Conservation (phyloP, 2,329 filamentous ascomycete genomes). For the Fusarium armeniacum region DNA sequence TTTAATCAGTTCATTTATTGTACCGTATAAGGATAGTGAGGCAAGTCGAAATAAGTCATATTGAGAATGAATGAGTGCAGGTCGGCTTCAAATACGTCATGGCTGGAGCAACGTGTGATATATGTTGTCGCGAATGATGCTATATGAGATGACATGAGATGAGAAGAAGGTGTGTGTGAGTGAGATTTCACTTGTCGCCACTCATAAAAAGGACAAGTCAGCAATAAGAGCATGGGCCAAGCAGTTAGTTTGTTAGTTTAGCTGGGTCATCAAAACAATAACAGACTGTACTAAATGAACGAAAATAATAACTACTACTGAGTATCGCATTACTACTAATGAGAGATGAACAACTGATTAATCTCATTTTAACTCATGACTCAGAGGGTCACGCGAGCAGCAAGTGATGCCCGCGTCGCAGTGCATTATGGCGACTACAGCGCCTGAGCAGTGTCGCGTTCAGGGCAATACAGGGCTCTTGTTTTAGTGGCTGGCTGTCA, state of each 20-base stretch:
- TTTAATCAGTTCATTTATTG: not conserved
- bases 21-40: too few relatives aligned
- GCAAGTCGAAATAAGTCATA: not conserved
- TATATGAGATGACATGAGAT: not conserved
- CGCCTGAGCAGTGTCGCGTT: not conserved
- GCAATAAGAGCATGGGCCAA: not conserved
- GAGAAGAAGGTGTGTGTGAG: not conserved
- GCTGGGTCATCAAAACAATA: not conserved
- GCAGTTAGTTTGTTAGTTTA: not conserved
- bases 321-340: not conserved
- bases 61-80: not conserved
- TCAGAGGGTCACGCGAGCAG: too few relatives aligned
- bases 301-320: rapidly evolving
- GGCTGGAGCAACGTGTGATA: not conserved
- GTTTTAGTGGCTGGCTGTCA: not conserved
- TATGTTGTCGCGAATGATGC: not conserved
- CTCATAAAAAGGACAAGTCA: conserved; percentile 13
- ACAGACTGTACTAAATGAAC: not conserved
- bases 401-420: too few relatives aligned
- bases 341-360: not conserved
- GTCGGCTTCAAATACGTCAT: not conserved
- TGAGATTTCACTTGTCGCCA: conserved; percentile 7
- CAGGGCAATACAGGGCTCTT: not conserved
- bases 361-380: not conserved
- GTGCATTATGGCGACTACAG: not conserved